A percentile compares a stretch with the other conserved stretches of the same genome.
Conservation (phyloP, 1,139 yeast species). For the Suhomyces wounanorum region DNA sequence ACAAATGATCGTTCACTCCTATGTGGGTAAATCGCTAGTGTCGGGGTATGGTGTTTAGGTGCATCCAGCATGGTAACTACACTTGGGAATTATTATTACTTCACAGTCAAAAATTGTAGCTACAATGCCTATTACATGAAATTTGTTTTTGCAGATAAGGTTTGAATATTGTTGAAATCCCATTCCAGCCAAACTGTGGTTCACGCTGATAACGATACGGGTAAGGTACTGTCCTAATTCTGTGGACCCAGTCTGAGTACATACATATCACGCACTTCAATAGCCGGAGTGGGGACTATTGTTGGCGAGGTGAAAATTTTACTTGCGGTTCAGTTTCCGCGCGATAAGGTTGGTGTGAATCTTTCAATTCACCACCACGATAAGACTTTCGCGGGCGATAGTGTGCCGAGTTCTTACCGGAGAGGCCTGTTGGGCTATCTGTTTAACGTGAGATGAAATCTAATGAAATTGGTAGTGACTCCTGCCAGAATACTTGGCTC, state of each 20-base stretch:
- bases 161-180: background rate
- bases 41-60: background rate
- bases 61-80: background rate
- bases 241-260: background rate
- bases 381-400: background rate
- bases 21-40: background rate
- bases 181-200: background rate
- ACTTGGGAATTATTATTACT: background rate
- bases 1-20: background rate
- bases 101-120: background rate
- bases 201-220: background rate
- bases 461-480: background rate
- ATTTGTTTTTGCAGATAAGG: background rate
- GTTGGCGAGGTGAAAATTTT: constrained; percentile 3
- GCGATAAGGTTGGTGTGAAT: constrained; percentile 1
- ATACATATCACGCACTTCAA: constrained; percentile 1
- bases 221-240: background rate
- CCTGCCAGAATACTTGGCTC: background rate
- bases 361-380: background rate
- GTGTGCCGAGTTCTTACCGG: background rate
- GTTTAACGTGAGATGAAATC: background rate
- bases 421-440: background rate
- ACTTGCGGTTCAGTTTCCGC: constrained; percentile 3
- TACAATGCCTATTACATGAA: background rate
- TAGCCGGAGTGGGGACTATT: constrained; percentile 9